These are phyloP conservation scores for Sphenostylis stenocarpa DNA, from an alignment of 306 rosid species.

Conservation along the genomic window DNA sequence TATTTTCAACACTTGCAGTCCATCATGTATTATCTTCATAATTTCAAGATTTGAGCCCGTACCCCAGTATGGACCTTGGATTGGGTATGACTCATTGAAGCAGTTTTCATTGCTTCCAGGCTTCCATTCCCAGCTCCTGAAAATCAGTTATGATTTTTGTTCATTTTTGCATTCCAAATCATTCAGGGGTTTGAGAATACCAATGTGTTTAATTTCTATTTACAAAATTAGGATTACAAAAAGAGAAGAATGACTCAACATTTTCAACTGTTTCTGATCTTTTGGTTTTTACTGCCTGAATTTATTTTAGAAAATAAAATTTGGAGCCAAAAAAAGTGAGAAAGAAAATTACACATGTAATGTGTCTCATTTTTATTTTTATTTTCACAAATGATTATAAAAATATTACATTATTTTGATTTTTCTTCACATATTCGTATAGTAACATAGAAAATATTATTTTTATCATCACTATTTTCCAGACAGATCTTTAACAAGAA, in stretches of 20 bases:
- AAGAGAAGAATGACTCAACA: too few species aligned
- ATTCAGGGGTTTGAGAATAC: not conserved
- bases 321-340: too few species aligned
- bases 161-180: not conserved
- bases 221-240: too few species aligned
- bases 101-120: conserved; percentile 75
- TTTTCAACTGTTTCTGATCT: too few species aligned
- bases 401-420: not conserved
- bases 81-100: conserved; percentile 70
- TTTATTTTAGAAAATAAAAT: too few species aligned
- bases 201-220: too few species aligned
- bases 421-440: not conserved
- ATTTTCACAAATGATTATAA: not conserved
- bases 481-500: too few species aligned
- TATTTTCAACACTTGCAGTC: conserved; percentile 45
- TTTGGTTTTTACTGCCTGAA: too few species aligned
- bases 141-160: not conserved
- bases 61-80: conserved; percentile 77
- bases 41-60: conserved; percentile 83
- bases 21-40: conserved; percentile 55
- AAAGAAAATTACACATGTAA: too few species aligned
- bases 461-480: too few species aligned
- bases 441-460: not conserved
- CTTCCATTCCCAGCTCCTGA: conserved; percentile 96
- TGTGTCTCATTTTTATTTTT: too few species aligned